These are phyloP conservation scores for Lasiosphaeris hirsuta DNA, from an alignment of 495 filamentous ascomycete species.

Conservation along the genomic window DNA sequence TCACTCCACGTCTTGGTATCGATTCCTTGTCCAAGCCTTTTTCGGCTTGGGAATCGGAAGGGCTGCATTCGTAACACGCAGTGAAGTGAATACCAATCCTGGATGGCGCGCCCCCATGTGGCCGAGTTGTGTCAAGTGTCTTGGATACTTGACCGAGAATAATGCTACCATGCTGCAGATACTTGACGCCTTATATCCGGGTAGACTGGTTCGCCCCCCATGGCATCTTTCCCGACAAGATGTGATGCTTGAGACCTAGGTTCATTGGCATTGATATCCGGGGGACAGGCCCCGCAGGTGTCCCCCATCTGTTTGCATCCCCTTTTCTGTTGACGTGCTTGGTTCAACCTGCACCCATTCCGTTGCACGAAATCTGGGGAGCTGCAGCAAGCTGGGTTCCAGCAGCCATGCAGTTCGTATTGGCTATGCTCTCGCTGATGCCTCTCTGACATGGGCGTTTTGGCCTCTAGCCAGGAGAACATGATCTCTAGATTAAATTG, in stretches of 20 bases:
- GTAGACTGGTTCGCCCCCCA: too few species aligned
- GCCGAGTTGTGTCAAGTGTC: too few species aligned
- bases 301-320: neutral
- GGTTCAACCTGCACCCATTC: constrained; percentile 5
- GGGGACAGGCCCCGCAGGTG: too few species aligned
- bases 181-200: too few species aligned
- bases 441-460: neutral
- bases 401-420: constrained; percentile 3
- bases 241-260: too few species aligned
- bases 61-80: neutral
- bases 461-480: neutral
- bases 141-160: too few species aligned
- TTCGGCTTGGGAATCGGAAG: neutral
- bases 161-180: too few species aligned
- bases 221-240: too few species aligned
- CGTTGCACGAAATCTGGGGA: constrained; percentile 13
- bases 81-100: too few species aligned
- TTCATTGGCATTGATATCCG: too few species aligned
- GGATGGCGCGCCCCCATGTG: too few species aligned
- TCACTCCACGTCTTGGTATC: neutral
- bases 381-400: constrained; percentile 9
- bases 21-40: neutral
- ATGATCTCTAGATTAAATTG: constrained; percentile 3
- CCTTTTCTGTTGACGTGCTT: constrained; percentile 9
- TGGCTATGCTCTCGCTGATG: neutral